Percentiles rank a stretch among this genome's conserved stretches.
These are phyloP conservation scores for Verticillium isaacii DNA, from an alignment of 2,329 filamentous ascomycete species.

Conservation along the genomic window DNA sequence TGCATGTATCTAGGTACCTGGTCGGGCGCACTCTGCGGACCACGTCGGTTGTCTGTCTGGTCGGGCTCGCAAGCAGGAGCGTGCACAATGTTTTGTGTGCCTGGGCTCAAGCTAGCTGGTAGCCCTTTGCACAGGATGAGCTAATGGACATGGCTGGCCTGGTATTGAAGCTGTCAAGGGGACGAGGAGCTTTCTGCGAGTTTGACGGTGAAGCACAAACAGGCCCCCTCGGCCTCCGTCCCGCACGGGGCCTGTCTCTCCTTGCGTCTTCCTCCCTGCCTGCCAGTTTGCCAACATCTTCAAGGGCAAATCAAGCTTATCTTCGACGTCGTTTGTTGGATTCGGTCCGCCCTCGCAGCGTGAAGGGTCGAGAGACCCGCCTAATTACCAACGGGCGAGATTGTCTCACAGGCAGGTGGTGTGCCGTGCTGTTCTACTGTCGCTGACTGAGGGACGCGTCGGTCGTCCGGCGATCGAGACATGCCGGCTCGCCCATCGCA, in stretches of 20 bases:
- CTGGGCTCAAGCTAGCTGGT: background rate
- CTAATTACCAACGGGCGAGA: background rate
- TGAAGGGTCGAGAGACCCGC: background rate
- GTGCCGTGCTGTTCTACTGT: background rate
- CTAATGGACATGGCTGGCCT: background rate
- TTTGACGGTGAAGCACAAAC: background rate
- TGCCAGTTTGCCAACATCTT: background rate
- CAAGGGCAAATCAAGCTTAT: background rate
- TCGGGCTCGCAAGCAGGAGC: background rate
- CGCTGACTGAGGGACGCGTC: background rate
- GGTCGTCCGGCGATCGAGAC: background rate
- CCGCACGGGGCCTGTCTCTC: background rate
- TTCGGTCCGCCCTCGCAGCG: background rate
- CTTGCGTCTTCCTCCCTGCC: background rate
- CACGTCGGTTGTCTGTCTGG: background rate
- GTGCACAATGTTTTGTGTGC: background rate
- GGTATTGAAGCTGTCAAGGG: background rate
- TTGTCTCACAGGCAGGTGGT: background rate
- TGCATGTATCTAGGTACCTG: background rate
- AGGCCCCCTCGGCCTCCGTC: background rate
- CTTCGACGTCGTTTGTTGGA: background rate
- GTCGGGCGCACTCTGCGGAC: background rate
- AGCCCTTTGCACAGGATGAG: background rate
- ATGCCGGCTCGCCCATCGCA: background rate
- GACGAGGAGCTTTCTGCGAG: background rate